Conservation (phyloP, 495 filamentous ascomycete species). For the Chlorociboria aeruginascens region DNA sequence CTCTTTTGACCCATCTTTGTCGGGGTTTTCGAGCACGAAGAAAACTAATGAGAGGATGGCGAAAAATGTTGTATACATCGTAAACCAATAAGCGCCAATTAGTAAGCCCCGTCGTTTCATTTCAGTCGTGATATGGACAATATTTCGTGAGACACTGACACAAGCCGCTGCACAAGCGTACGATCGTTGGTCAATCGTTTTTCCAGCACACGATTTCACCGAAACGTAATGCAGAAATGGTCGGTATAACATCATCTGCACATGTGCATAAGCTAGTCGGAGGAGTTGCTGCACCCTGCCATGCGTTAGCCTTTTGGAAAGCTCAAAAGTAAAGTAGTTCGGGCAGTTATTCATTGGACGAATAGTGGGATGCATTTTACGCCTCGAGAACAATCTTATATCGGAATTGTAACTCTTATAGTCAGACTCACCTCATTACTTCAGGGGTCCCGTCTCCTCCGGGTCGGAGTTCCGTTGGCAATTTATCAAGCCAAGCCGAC, state of each 20-base stretch:
- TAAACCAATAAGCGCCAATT: conserved; percentile 91
- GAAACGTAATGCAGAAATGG: conserved; percentile 95
- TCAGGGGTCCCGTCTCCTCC: conserved; percentile 61
- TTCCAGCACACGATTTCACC: conserved; percentile 45
- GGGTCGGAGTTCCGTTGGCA: conserved; percentile 64
- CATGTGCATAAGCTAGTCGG: conserved; percentile 77
- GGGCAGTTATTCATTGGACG: not conserved
- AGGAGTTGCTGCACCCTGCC: conserved; percentile 73
- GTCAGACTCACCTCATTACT: conserved; percentile 56
- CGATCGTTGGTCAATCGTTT: conserved; percentile 69
- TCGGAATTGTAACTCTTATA: no score
- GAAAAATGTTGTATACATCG: conserved; percentile 93
- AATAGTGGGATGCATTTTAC: not conserved
- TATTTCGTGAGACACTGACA: conserved; percentile 84
- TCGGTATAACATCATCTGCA: conserved; percentile 89
- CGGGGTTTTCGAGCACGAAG: conserved; percentile 81
- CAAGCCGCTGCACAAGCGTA: conserved; percentile 90
- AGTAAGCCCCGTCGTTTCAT: conserved; percentile 78
- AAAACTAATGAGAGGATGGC: conserved; percentile 83
- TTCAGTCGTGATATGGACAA: conserved; percentile 81
- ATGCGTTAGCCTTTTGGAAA: not conserved
- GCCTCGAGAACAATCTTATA: not conserved
- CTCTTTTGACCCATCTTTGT: conserved; percentile 60
- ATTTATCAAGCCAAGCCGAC: conserved; percentile 66
- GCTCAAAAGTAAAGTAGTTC: not conserved